Evolutionary conservation across 768 basidiomycete species (phyloP), one percentile per base, ranked within the genome.

Genomic region (Stropharia rugosoannulata): DNA sequence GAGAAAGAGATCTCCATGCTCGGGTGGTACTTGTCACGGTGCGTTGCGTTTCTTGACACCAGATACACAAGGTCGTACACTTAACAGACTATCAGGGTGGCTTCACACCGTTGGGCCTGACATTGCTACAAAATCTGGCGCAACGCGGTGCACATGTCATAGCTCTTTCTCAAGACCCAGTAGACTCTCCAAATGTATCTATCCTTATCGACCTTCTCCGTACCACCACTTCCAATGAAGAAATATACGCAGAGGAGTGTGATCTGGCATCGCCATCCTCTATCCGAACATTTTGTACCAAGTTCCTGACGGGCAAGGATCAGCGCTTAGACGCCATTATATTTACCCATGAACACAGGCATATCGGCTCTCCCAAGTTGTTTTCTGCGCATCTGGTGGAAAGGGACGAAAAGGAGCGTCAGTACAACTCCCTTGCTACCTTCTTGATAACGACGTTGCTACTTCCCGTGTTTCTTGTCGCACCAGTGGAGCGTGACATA

Each of bases 401-500:
- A 29, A 57, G 66, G 35, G 64, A 64, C 0, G 65, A 75, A 15
- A 75, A 75, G 38, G 62, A 68, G 49, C 75, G 87, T 40, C 80
- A 81, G 49, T 66, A 73, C 0, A 69, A 72, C 2, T 83, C 86
- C 0, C 68, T 90, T 37, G 86, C 87, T 18, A 88, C 87, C 2
- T 95, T 94, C 71, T 73, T 94, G 53, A 78, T 95, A 5, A 77
- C 82, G 6, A 95, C 93, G 1, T 75, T 91, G 5, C 78, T 97
- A 0, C 79, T 96, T 0, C 93, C 94, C 2, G 77, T 82, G 27
- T 74, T 96, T 3, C 83, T 97, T 13, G 84, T 89, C 22, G 87
- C 90, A 0, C 93, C 94, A 0, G 77, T 80, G n/a, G 94, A 95
- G 66, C 81, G 94, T 36, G 91, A 95, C 59, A 92, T 97, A 40